Base-by-base conservation (phyloP, 2,329 filamentous ascomycete species). In the Triangularia verruculosa region DNA sequence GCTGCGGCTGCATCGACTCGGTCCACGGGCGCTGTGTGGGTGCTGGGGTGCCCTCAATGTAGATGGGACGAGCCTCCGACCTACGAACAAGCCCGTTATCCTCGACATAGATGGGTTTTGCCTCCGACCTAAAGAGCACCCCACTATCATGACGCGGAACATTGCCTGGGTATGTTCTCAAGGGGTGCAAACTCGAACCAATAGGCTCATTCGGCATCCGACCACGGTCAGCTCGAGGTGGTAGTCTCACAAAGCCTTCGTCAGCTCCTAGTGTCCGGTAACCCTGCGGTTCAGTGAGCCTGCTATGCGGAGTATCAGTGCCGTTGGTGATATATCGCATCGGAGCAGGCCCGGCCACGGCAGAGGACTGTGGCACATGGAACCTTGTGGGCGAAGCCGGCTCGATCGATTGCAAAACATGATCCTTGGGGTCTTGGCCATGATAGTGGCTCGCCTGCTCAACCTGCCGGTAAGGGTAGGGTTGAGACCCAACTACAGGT, bases 361-460 rank as follows among this genome's bases (percentile, higher is more conserved):
- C 61, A 7, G 28, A 30, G 12, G 39, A 58, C 2, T 20, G 54
- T 59, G 51, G 52, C n/a, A 22, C 28, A 15, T 56, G 61, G n/a
- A 57, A 58, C 24, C 62, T 67, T 2, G 43, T 52, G 3, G 63
- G 78, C 32, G 79, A 80, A 6, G 59, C 68, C 20, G 78, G 76
- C 66, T 83, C 82, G 67, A 82, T 78, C 6, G 80, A 83, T 8
- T 70, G 79, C 13, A 83, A 75, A 64, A 81, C 71, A 68, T 79
- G 74, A 43, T 83, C 81, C 67, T 78, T 76, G 27, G 73, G 72
- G 56, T 74, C 72, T 53, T 69, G 64, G 34, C 64, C 68, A 59
- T 69, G 70, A 9, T 47, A 47, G 56, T 68, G 69, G 17, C 71
- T 69, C 52, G 68, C 66, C 20, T 67, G 64, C 53, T 67, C 61